phyloP scores from a whole-genome alignment of 2,329 filamentous ascomycete genomes.

The Hysterium pulicare region DNA sequence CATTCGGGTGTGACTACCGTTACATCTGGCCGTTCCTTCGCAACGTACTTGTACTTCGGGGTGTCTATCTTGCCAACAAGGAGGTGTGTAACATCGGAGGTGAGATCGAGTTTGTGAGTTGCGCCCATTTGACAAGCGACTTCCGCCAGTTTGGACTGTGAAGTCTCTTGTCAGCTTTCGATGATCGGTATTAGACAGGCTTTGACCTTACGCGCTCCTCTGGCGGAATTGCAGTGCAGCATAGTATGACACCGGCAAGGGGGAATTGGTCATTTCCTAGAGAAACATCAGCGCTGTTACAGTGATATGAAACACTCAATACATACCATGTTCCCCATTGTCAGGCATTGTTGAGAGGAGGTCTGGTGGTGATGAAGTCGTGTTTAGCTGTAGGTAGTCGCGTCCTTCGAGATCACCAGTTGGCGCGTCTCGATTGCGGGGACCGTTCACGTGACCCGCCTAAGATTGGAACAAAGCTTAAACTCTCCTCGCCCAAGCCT shows the following conservation, averaged over 20 bases:
- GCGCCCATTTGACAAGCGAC: constrained; percentile 81
- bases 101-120: constrained; percentile 82
- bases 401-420: too few species aligned
- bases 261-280: constrained; percentile 34
- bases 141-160: constrained; percentile 54
- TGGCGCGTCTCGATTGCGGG: too few species aligned
- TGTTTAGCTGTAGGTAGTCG: not conserved
- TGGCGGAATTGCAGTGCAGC: constrained; percentile 80
- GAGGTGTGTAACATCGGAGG: constrained; percentile 92
- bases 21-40: constrained; percentile 81
- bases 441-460: too few species aligned
- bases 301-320: not conserved
- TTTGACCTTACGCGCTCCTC: constrained; percentile 64
- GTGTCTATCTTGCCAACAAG: constrained; percentile 87
- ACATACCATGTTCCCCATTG: constrained; percentile 29
- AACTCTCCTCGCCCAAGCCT: too few species aligned
- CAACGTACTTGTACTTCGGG: constrained; percentile 93
- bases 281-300: constrained; percentile 9
- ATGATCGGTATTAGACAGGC: constrained; percentile 4
- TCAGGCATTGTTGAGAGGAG: constrained; percentile 10
- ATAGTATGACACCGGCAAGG: constrained; percentile 66
- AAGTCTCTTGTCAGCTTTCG: constrained; percentile 6
- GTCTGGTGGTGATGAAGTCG: not conserved
- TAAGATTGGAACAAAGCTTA: too few species aligned
- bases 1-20: constrained; percentile 77